Evolutionary conservation across 192 early-diverging fungal species (phyloP).

Genomic region (Mortierella antarctica): DNA sequence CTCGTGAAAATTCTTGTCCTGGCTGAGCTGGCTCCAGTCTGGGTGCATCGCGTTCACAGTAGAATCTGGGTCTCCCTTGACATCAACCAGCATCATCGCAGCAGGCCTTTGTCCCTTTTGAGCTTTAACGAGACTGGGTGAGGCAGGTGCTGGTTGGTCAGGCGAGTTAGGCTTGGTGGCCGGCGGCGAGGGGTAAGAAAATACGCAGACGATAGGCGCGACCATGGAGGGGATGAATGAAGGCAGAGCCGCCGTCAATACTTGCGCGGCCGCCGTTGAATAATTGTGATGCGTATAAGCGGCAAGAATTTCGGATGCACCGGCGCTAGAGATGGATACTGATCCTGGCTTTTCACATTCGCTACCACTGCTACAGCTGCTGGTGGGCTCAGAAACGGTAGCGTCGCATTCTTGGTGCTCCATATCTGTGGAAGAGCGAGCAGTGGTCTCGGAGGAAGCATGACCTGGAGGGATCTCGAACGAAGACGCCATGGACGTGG

Average conservation of each 20-base stretch:
- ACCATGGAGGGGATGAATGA: conserved; percentile 52
- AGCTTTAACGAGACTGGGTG: background rate
- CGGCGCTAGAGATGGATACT: conserved; percentile 32
- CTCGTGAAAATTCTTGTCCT: background rate
- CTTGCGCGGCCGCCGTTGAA: conserved; percentile 25
- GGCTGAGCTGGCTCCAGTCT: background rate
- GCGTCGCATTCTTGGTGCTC: background rate
- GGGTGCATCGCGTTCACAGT: background rate
- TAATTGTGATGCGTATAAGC: conserved; percentile 49
- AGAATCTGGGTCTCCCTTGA: background rate
- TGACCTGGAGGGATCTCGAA: background rate
- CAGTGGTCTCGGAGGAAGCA: background rate
- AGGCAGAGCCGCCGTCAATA: conserved; percentile 29
- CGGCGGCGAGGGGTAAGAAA: conserved; percentile 33
- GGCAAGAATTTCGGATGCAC: conserved; percentile 39
- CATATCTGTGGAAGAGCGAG: background rate
- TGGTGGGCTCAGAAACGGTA: too few species aligned
- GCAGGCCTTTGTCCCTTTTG: background rate
- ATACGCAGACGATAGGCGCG: conserved; percentile 50
- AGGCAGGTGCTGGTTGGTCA: conserved; percentile 4
- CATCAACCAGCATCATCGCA: background rate
- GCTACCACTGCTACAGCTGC: background rate
- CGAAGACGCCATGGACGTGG: background rate
- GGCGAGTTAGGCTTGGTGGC: conserved; percentile 22
- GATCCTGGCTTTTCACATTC: background rate